Evolutionary conservation across 352 stramenopile species (phyloP), one percentile per base, ranked within the genome.

Genomic region (Phytopythium ostracodes): DNA sequence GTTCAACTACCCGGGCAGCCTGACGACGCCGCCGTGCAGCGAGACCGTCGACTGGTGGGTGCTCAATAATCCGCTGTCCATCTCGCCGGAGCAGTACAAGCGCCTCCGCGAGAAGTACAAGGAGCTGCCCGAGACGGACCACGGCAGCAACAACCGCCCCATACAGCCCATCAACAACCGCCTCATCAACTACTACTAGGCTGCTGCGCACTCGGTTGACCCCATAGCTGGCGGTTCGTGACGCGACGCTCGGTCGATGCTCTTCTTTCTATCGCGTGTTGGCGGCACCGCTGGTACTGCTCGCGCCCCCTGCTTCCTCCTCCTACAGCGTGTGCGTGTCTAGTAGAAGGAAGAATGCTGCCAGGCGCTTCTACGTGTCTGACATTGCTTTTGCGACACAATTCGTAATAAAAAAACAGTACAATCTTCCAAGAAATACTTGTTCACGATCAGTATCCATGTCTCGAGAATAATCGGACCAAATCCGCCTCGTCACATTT

Each of bases 11-110:
- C 67, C 62, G n/a, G 79, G 79, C 25, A 85, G 75, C 27, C 61
- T 88, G 20, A 88, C 79, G 18, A 87, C 79, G 27, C 79, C 79
- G 11, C 72, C 72, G 31, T 88, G 79, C 66, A 78, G 61, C 40
- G 79, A 87, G 66, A 72, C 75, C 51, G 79, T 87, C 18, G 72
- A 79, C 66, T 88, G 76, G 75, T 87, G 72, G 79, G 70, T 88
- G 49, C 68, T 87, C 49, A 77, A 79, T 58, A 82, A 79, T 50
- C 77, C 75, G 20, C 68, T 87, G n/a, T 47, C 68, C 42, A 81
- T 87, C 66, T 71, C 73, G n/a, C 47, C 55, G 22, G 40, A 51
- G 33, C 71, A 84, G 36, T 70, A 77, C 35, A 29, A 72, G 49
- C 53, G 62, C 27, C 46, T 87, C 15, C 68, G 66, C 27, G 67